phyloP scores from a whole-genome alignment of 179 eudicot species.

The Carnegiea gigantea region DNA sequence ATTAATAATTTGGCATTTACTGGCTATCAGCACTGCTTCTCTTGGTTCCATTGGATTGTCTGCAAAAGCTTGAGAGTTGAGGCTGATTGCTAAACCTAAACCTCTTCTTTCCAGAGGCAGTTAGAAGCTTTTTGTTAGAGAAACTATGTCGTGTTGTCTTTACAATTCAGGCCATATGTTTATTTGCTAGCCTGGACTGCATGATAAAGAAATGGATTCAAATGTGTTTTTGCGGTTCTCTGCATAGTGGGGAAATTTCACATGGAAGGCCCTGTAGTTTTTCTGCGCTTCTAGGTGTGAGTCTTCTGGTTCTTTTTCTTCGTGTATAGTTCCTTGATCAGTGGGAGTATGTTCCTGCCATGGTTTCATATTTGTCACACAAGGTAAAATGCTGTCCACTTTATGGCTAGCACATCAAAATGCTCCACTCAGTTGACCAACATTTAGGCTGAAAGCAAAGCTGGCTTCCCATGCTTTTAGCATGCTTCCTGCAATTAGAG shows the following conservation, averaged over 20 bases:
- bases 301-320: not conserved
- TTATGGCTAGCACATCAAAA: not conserved
- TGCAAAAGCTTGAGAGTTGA: too few species aligned
- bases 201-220: not conserved
- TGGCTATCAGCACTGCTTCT: too few species aligned
- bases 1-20: too few species aligned
- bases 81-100: too few species aligned
- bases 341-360: not conserved
- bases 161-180: too few species aligned
- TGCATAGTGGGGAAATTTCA: not conserved
- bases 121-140: too few species aligned
- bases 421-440: too few species aligned
- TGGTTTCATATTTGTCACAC: not conserved
- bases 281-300: not conserved
- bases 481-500: not conserved
- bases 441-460: not conserved
- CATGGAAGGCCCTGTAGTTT: not conserved
- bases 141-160: too few species aligned
- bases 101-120: too few species aligned
- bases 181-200: not conserved
- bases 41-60: too few species aligned
- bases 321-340: not conserved
- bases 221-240: not conserved
- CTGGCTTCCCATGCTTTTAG: not conserved
- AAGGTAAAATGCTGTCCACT: not conserved